phyloP scores from a whole-genome alignment of 352 stramenopile species.

The Globisporangium spiculum region DNA sequence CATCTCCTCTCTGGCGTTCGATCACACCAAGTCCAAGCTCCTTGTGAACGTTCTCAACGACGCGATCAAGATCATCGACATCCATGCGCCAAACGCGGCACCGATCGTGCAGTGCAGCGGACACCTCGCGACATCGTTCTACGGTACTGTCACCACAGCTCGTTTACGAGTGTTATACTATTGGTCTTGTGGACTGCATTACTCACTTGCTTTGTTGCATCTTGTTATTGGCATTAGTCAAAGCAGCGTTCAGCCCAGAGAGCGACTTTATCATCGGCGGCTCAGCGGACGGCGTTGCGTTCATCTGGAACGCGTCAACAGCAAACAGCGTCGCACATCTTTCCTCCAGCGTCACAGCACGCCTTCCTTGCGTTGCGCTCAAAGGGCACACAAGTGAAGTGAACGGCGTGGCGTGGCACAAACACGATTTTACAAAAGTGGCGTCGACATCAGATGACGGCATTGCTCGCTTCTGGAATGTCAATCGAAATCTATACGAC shows the following conservation, averaged over 20 bases:
- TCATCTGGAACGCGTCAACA: constrained; percentile 47
- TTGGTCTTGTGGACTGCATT: neutral
- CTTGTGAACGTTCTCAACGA: constrained; percentile 67
- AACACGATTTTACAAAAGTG: constrained; percentile 45
- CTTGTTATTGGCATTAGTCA: constrained; percentile 25
- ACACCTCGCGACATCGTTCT: constrained; percentile 64
- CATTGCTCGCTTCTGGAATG: constrained; percentile 43
- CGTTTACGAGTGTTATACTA: neutral
- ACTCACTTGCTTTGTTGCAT: neutral
- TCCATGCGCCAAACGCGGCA: constrained; percentile 12
- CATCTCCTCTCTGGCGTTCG: constrained; percentile 55
- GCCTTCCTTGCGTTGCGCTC: constrained; percentile 39
- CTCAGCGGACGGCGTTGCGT: constrained; percentile 52
- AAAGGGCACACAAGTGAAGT: constrained; percentile 64
- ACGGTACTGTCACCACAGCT: constrained; percentile 30
- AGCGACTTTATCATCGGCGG: constrained; percentile 56
- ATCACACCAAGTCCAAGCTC: constrained; percentile 29
- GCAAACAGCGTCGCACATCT: neutral
- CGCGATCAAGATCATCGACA: constrained; percentile 54
- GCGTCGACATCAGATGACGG: constrained; percentile 68
- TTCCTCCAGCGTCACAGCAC: neutral
- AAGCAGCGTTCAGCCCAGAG: constrained; percentile 55
- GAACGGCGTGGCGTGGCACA: constrained; percentile 62
- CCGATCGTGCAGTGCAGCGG: constrained; percentile 39
- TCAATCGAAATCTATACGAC: constrained; percentile 4